Evolutionary conservation across 2,329 filamentous ascomycete species (phyloP), one percentile per base, ranked within the genome.

Genomic region (Epicoccum nigrum): DNA sequence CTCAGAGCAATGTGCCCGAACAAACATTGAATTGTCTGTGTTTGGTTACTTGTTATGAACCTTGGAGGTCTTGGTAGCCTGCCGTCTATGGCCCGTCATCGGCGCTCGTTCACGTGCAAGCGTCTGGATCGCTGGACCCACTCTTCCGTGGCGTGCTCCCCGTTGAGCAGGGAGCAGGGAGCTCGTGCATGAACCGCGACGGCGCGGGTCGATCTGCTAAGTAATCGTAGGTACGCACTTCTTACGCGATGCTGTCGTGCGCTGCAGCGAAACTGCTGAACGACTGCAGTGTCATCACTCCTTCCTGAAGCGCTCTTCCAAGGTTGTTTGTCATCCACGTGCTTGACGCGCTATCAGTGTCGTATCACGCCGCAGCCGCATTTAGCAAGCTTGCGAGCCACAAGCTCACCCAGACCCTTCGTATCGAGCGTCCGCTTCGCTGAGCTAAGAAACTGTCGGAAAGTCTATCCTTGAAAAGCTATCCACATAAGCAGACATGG

Each of bases 71-170:
- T 23, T 45, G 33, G 27, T 6, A 39, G 27, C 27, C 21, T 28
- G 19, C 43, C 49, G 49, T 43, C 38, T 38, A 42, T 43, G 49
- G 38, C 38, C 43, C 49, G 49, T 43, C 38, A 42, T 46, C 49
- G 49, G 38, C 38, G 21, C 13, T 30, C 16, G 13, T n/a, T 17
- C 35, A 33, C 17, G 11, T 35, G 43, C 43, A 37, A 13, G 27
- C 38, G 9, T 16, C 19, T 25, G 4, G 23, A 30, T 13, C 28
- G 4, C 5, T 30, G 7, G 43, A 21, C 37, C 49, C 42, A 38
- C 49, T 42, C 39, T 52, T 43, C 28, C 30, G 23, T 41, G 23
- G 27, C n/a, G n/a, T n/a, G n/a, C 32, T 47, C 43, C 49, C 38
- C 43, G 20, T 32, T 8, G 19, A 44, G 30, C 48, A 6, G 6